Percentiles rank a stretch among this genome's conserved stretches.
Conservation (phyloP, 176 grass and related monocot species). For the Oryza meridionalis region DNA sequence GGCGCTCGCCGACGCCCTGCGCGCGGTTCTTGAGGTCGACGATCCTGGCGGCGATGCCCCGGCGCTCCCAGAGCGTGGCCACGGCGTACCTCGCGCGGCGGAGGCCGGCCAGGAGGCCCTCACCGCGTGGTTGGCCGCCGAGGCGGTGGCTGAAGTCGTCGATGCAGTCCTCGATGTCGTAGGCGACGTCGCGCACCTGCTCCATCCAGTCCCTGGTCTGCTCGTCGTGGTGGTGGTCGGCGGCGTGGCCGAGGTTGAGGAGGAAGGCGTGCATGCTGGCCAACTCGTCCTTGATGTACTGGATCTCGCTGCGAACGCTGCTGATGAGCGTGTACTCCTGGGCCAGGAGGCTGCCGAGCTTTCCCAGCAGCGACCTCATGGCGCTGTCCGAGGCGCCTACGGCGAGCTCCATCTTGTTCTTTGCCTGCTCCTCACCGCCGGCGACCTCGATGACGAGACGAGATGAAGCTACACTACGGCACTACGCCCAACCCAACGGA, state of each 20-base stretch:
- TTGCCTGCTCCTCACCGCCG: too few relatives aligned
- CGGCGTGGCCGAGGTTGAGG: too few relatives aligned
- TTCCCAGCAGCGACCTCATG: background rate
- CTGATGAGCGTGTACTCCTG: slow-evolving; percentile 7
- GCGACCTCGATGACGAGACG: too few relatives aligned
- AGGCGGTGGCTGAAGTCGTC: background rate
- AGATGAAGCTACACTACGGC: too few relatives aligned
- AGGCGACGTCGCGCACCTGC: slow-evolving; percentile 1
- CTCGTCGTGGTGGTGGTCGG: background rate
- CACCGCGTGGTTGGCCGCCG: background rate
- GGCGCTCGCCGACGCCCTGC: background rate
- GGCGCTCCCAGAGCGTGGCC: background rate
- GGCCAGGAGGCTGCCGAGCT: slow-evolving; percentile 6
- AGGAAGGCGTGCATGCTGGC: slow-evolving; percentile 35
- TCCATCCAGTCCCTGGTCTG: slow-evolving; percentile 9
- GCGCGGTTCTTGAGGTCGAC: slow-evolving; percentile 1
- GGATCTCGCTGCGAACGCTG: background rate
- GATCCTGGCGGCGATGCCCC: background rate
- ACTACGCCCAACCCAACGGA: too few relatives aligned
- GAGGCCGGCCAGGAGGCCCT: background rate
- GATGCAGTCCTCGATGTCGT: slow-evolving; percentile 31
- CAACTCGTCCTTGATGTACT: slow-evolving; percentile 6
- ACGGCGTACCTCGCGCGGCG: background rate
- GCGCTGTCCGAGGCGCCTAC: background rate
- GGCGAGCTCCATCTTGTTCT: slow-evolving; percentile 10